Conservation (phyloP, 495 filamentous ascomycete genomes). For the Penicillium subrubescens region DNA sequence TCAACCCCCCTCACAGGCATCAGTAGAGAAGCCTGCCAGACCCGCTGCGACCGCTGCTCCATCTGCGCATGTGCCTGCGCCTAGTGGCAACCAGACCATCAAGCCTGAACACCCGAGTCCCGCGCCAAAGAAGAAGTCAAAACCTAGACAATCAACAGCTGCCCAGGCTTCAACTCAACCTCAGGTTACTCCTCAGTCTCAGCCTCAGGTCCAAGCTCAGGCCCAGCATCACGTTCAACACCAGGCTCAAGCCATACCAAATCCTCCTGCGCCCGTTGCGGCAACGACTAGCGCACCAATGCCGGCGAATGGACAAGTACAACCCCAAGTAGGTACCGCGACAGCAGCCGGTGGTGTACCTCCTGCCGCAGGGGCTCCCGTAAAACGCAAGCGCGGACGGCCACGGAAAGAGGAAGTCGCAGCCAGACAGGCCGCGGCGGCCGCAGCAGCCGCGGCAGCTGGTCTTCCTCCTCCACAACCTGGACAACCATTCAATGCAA, state of each 20-base stretch:
- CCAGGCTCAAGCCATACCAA: slow-evolving; percentile 5
- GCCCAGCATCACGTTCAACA: slow-evolving; percentile 7
- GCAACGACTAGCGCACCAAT: slow-evolving; percentile 1
- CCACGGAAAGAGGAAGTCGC: slow-evolving; percentile 33
- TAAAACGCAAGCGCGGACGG: slow-evolving; percentile 32
- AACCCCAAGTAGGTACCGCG: background rate
- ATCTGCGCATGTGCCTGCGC: slow-evolving; percentile 4
- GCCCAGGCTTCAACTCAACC: slow-evolving; percentile 4
- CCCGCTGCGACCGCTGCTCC: slow-evolving; percentile 4
- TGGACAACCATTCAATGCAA: slow-evolving; percentile 29
- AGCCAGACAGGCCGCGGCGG: slow-evolving; percentile 26
- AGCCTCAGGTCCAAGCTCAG: slow-evolving; percentile 2
- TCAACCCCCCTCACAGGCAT: slow-evolving; percentile 22
- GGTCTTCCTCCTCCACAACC: slow-evolving; percentile 22
- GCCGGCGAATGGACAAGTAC: slow-evolving; percentile 23
- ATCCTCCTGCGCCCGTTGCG: background rate
- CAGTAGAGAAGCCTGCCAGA: slow-evolving; percentile 1
- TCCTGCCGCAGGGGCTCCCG: slow-evolving; percentile 11
- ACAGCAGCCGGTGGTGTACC: slow-evolving; percentile 7
- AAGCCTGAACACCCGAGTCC: slow-evolving; percentile 22
- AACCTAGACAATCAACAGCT: slow-evolving; percentile 17
- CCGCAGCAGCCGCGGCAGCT: slow-evolving; percentile 20
- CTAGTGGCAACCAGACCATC: slow-evolving; percentile 3
- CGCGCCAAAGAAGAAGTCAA: slow-evolving; percentile 29
- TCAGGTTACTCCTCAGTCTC: slow-evolving; percentile 5